A percentile compares a stretch with the other conserved stretches of the same genome.
phyloP scores from a whole-genome alignment of 1,139 yeast genomes.

The Yamadazyma diddensiae region DNA sequence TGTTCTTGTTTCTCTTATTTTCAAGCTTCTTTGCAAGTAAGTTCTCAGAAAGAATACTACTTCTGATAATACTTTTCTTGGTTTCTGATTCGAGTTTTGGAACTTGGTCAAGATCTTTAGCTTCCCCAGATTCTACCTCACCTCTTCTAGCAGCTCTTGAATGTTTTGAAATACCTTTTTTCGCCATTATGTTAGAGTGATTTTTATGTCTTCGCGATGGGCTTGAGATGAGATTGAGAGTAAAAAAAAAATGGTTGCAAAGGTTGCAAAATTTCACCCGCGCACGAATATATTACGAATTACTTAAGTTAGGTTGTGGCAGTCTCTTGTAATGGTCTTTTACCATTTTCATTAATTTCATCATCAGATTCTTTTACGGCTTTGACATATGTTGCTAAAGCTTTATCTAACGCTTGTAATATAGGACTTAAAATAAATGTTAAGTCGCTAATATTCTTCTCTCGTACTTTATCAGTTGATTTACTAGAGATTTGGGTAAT shows the following conservation, averaged over 20 bases:
- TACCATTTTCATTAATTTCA: constrained; percentile 27
- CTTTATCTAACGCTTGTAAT: constrained; percentile 26
- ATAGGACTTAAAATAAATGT: constrained; percentile 29
- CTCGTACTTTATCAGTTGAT: constrained; percentile 27
- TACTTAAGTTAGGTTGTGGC: not conserved
- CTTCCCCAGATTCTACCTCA: constrained; percentile 36
- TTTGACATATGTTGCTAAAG: constrained; percentile 28
- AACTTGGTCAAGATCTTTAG: constrained; percentile 45
- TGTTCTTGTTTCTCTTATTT: constrained; percentile 26
- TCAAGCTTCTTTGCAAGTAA: constrained; percentile 56
- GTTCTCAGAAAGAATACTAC: constrained; percentile 66
- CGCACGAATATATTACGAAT: constrained; percentile 2
- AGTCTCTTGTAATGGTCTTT: constrained; percentile 19
- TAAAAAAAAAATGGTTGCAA: no score
- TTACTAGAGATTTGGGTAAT: constrained; percentile 4
- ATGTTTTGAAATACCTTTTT: constrained; percentile 52
- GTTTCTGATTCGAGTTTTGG: constrained; percentile 55
- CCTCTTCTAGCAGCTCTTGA: constrained; percentile 81
- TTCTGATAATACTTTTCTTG: constrained; percentile 62
- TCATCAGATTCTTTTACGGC: constrained; percentile 22
- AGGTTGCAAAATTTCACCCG: no score
- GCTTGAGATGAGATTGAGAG: not conserved
- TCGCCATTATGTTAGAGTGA: constrained; percentile 13
- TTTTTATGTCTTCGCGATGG: constrained; percentile 1
- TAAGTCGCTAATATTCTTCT: constrained; percentile 33